These are phyloP conservation scores for Trichoderma parareesei DNA, from an alignment of 495 filamentous ascomycete species.

Conservation along the genomic window DNA sequence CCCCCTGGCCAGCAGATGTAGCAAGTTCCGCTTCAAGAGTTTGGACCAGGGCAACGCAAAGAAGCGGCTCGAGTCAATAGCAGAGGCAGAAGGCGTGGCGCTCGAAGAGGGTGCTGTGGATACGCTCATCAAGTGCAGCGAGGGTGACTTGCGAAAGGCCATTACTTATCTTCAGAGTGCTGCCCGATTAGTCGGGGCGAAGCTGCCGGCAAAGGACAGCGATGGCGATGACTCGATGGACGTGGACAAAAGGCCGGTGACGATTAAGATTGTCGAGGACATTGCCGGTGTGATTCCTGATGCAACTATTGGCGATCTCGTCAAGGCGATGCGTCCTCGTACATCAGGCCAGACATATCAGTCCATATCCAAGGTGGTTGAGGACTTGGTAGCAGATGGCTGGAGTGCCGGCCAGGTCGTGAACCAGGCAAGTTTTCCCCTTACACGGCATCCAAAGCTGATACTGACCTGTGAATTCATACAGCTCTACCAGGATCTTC, in stretches of 20 bases:
- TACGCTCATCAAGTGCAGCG: conserved; percentile 74
- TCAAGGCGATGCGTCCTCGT: conserved; percentile 70
- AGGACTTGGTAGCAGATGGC: conserved; percentile 89
- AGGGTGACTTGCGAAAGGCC: conserved; percentile 90
- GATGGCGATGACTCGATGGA: conserved; percentile 41
- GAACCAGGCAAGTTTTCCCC: conserved; percentile 48
- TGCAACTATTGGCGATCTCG: conserved; percentile 56
- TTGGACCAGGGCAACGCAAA: conserved; percentile 77
- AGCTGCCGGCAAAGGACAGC: conserved; percentile 34
- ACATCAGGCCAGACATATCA: conserved; percentile 58
- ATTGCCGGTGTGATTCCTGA: conserved; percentile 92
- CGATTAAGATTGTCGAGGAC: conserved; percentile 75
- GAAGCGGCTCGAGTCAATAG: conserved; percentile 70
- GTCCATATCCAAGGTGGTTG: conserved; percentile 66
- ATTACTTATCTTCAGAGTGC: conserved; percentile 95
- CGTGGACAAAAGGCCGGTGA: conserved; percentile 53
- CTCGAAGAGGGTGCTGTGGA: conserved; percentile 74
- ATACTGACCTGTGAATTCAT: conserved; percentile 13
- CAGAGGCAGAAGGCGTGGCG: conserved; percentile 60
- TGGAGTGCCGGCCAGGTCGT: conserved; percentile 95
- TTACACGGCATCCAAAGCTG: not conserved
- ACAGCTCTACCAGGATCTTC: conserved; percentile 72
- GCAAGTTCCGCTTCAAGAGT: conserved; percentile 97
- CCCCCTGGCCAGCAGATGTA: conserved; percentile 83
- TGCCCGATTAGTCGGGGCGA: conserved; percentile 65